Conservation (phyloP, 495 filamentous ascomycete species). For the Annulohypoxylon bovei region DNA sequence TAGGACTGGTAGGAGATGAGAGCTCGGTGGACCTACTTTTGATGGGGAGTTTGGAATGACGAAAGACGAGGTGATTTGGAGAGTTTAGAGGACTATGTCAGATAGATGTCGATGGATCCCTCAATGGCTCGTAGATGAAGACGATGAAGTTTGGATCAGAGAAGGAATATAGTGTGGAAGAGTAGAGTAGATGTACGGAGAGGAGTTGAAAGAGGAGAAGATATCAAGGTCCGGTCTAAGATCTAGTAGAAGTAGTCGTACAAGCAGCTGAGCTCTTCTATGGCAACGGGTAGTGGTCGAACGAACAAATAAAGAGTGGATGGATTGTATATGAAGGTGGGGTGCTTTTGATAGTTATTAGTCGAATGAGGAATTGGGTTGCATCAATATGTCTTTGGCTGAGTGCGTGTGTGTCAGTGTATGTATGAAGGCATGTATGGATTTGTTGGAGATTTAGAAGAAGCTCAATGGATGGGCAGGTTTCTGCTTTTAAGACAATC, state of each 20-base stretch:
- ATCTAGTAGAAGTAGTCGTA: slow-evolving; percentile 28
- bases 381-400: slow-evolving; percentile 35
- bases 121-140: slow-evolving; percentile 20
- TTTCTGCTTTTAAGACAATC: slow-evolving; percentile 31
- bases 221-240: slow-evolving; percentile 29
- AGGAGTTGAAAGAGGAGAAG: slow-evolving; percentile 22
- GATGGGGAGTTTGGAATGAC: slow-evolving; percentile 8
- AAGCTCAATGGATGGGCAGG: slow-evolving; percentile 31
- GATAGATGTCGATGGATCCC: slow-evolving; percentile 15
- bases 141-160: slow-evolving; percentile 7
- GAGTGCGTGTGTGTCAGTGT: slow-evolving; percentile 16
- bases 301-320: slow-evolving; percentile 33
- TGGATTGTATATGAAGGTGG: slow-evolving; percentile 18
- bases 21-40: slow-evolving; percentile 39
- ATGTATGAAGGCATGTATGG: not conserved
- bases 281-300: slow-evolving; percentile 4
- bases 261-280: slow-evolving; percentile 14
- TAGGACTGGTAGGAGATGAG: slow-evolving; percentile 3
- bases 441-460: slow-evolving; percentile 34
- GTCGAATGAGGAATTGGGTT: slow-evolving; percentile 39
- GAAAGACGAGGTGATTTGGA: slow-evolving; percentile 15
- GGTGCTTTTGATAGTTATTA: slow-evolving; percentile 33
- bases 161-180: not conserved
- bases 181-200: slow-evolving; percentile 9
- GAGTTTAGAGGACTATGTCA: not conserved